phyloP scores from a whole-genome alignment of 1,139 yeast genomes.

The Suhomyces taliae region DNA sequence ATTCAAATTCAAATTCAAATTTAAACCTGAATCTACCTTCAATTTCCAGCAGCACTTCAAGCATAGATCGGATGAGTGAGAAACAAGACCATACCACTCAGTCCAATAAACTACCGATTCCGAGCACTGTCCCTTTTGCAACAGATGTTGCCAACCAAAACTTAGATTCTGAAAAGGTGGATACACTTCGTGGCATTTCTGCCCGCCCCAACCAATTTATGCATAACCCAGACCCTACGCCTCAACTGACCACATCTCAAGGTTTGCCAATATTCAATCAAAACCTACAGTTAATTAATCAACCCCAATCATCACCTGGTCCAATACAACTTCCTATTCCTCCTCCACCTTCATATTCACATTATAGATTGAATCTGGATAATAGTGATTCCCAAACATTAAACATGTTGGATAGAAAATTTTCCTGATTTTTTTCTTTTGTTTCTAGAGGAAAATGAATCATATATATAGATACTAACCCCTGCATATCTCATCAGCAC shows the following conservation, averaged over 20 bases:
- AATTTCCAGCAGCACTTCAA: too few species aligned
- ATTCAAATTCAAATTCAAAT: too few species aligned
- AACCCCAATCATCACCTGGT: background rate
- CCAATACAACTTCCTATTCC: slow-evolving; percentile 3
- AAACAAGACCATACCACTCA: too few species aligned
- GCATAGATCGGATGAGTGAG: too few species aligned
- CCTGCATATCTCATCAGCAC: too few species aligned
- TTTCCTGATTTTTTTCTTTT: background rate
- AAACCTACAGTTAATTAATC: background rate
- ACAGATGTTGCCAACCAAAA: too few species aligned
- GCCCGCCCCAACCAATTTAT: background rate
- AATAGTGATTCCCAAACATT: slow-evolving; percentile 7
- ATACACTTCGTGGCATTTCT: background rate
- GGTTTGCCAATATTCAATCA: background rate
- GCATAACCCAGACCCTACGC: background rate
- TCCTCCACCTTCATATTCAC: slow-evolving; percentile 6
- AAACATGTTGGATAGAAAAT: slow-evolving; percentile 6
- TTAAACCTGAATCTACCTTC: too few species aligned
- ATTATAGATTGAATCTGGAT: slow-evolving; percentile 4
- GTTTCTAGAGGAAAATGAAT: too few species aligned
- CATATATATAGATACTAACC: too few species aligned
- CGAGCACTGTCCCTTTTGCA: too few species aligned
- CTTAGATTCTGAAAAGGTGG: background rate
- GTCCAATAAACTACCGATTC: too few species aligned
- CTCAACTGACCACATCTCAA: background rate